phyloP scores from a whole-genome alignment of 495 filamentous ascomycete genomes.

The Letharia columbiana region DNA sequence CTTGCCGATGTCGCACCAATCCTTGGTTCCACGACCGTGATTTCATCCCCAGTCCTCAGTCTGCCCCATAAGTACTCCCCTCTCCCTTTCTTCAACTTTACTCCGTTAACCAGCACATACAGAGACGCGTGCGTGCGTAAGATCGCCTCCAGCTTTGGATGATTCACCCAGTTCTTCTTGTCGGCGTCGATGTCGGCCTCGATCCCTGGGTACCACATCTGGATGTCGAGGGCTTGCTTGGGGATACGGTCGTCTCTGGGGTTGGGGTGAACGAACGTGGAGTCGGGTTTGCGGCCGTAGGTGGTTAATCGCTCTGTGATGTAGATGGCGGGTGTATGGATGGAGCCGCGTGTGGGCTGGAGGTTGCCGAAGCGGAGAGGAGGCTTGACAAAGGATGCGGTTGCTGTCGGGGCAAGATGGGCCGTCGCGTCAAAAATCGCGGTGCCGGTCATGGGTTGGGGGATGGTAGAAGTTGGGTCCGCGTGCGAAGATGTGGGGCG shows the following conservation, averaged over 20 bases:
- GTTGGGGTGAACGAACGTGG: constrained; percentile 53
- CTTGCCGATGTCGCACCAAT: constrained; percentile 35
- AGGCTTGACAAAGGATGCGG: constrained; percentile 31
- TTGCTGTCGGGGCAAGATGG: neutral
- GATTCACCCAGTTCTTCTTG: constrained; percentile 47
- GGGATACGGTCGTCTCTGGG: constrained; percentile 59
- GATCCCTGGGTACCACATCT: constrained; percentile 59
- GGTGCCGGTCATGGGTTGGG: constrained; percentile 1
- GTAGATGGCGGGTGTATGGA: constrained; percentile 47
- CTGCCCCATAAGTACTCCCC: constrained; percentile 12
- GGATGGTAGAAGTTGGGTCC: neutral
- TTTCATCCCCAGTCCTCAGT: constrained; percentile 16
- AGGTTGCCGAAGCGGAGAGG: constrained; percentile 39
- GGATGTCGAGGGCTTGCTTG: constrained; percentile 69
- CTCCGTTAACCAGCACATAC: constrained; percentile 66
- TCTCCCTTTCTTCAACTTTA: constrained; percentile 23
- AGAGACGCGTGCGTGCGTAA: constrained; percentile 62
- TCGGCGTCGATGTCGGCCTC: constrained; percentile 45
- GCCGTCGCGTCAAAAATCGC: constrained; percentile 22
- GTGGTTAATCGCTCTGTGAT: constrained; percentile 57
- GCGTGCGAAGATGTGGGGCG: neutral
- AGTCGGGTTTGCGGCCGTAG: constrained; percentile 61
- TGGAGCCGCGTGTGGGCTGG: constrained; percentile 37
- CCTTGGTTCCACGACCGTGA: constrained; percentile 32
- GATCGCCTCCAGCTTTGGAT: constrained; percentile 49